Conservation (phyloP, 1,139 yeast species). For the Candida tropicalis region DNA sequence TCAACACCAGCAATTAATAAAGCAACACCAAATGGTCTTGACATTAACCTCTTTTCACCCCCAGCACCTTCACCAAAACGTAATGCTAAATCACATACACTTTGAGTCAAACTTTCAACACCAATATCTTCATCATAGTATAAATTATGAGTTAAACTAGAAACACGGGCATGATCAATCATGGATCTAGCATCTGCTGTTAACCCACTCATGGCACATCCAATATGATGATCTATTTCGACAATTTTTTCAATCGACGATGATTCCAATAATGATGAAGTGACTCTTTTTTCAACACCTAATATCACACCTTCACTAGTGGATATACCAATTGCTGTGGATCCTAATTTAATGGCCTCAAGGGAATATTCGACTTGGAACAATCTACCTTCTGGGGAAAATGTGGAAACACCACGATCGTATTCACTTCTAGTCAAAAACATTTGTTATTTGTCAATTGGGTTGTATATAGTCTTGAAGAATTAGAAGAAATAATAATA, state of each 20-base stretch:
- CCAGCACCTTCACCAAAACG: conserved; percentile 98
- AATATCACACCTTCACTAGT: conserved; percentile 96
- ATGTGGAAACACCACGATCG: conserved; percentile 98
- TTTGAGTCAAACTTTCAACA: conserved; percentile 92
- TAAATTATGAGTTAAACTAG: conserved; percentile 84
- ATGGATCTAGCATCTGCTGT: conserved; percentile 98
- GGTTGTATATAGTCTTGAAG: neutral
- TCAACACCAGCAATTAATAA: conserved; percentile 93
- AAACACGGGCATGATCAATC: conserved; percentile 97
- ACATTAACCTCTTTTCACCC: conserved; percentile 96
- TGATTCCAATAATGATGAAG: conserved; percentile 87
- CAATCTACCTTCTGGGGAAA: conserved; percentile 97
- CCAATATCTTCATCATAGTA: conserved; percentile 92
- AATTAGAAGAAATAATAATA: neutral
- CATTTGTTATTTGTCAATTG: conserved; percentile 47
- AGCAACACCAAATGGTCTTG: conserved; percentile 99
- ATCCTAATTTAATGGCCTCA: conserved; percentile 95
- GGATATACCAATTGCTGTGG: conserved; percentile 96
- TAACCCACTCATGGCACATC: conserved; percentile 98
- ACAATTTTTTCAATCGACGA: conserved; percentile 95
- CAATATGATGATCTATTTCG: conserved; percentile 91
- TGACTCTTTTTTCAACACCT: conserved; percentile 96
- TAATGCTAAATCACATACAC: conserved; percentile 94
- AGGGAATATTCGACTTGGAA: conserved; percentile 98
- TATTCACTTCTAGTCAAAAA: conserved; percentile 98